phyloP scores from a whole-genome alignment of 495 filamentous ascomycete genomes.

The Penicillium subrubescens region DNA sequence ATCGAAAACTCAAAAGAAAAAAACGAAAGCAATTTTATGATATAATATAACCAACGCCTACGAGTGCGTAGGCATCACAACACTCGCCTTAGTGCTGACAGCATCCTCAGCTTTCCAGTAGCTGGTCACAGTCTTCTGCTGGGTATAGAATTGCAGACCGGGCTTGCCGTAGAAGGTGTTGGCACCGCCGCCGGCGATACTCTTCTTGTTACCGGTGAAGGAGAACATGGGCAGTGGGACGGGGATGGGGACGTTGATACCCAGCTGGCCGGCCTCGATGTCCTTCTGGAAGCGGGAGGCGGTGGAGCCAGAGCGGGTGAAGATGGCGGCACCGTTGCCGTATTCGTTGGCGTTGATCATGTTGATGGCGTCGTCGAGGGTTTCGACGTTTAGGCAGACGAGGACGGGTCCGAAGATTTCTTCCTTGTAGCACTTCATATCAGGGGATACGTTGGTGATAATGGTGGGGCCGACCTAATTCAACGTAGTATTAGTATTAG shows the following conservation, averaged over 20 bases:
- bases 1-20: background rate
- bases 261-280: conserved; percentile 59
- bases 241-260: conserved; percentile 71
- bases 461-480: conserved; percentile 80
- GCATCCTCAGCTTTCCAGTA: conserved; percentile 88
- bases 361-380: conserved; percentile 74
- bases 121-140: conserved; percentile 95
- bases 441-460: conserved; percentile 86
- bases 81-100: conserved; percentile 72
- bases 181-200: conserved; percentile 87
- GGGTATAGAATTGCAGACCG: conserved; percentile 92
- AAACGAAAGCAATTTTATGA: background rate
- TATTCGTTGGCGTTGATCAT: conserved; percentile 71
- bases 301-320: conserved; percentile 64
- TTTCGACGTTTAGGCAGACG: conserved; percentile 63
- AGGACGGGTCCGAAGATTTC: conserved; percentile 96
- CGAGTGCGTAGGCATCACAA: conserved; percentile 90
- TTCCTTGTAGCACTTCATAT: conserved; percentile 93
- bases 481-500: background rate
- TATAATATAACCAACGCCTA: conserved; percentile 9
- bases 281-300: conserved; percentile 67
- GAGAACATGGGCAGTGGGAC: conserved; percentile 95
- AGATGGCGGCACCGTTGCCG: conserved; percentile 71
- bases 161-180: conserved; percentile 95
- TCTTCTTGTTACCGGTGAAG: conserved; percentile 98